Base-by-base conservation (phyloP, 2,329 filamentous ascomycete genomes). In the Onygenales sp. region DNA sequence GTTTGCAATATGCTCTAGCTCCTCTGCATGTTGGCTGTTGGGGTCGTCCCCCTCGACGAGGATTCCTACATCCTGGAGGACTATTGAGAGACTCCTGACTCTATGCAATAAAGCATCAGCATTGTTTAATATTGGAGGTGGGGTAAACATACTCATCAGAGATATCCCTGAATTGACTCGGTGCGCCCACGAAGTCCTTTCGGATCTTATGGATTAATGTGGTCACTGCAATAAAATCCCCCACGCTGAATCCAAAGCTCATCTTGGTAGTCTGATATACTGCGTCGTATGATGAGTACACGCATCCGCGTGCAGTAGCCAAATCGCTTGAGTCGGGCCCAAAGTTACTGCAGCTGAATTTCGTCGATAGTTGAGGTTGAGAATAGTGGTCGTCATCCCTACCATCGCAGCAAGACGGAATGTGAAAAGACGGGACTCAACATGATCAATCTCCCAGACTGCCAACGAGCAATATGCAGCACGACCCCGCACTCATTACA, bases 181-280 rank as follows among this genome's bases (percentile, higher is more conserved):
- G 64, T 2, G 64, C 64, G 7, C 55, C 55, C 11, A 55, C 55
- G 48, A 65, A 68, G 13, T 62, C 56, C 46, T 61, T 63, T 42
- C 63, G 58, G 39, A 64, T 55, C 11, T 58, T 61, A 14, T 61
- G 63, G 27, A 54, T 58, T 46, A 67, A 59, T 27, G 64, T 54
- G 17, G 67, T 54, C 27, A 66, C 59, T 2, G 65, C 56, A 14
- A 69, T 49, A 27, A 69, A 62, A 49, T 70, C 69, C 5, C 66
- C 67, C 11, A 66, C 57, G 7, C 67, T 59, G 56, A 66, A 68
- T 8, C 66, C 67, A 51, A 72, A 69, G 46, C 63, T 66, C 68
- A 67, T 69, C 41, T 31, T 46, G 39, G 39, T 14, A 42, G 21
- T 5, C 21, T 27, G 21, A 27, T 27, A 27, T 27, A 27, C 21